A percentile compares a stretch with the other conserved stretches of the same genome.
phyloP scores from a whole-genome alignment of 2,329 filamentous ascomycete species.

The Cercospora janseana region DNA sequence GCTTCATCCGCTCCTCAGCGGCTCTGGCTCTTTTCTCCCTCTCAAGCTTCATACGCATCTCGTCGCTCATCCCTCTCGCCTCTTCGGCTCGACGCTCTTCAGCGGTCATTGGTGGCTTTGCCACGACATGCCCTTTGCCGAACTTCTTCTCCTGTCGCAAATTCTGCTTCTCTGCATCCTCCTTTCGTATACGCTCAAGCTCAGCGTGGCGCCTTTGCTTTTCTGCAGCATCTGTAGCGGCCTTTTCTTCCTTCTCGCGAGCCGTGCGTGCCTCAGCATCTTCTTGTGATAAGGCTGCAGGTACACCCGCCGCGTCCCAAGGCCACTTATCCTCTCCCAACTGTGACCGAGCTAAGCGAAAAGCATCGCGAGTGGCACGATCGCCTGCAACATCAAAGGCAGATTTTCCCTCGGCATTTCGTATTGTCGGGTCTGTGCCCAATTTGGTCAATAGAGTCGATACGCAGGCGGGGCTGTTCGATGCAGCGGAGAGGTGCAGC shows the following conservation, averaged over 20 bases:
- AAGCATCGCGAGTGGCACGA: conserved; percentile 80
- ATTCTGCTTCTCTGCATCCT: conserved; percentile 59
- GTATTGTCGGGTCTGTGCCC: conserved; percentile 68
- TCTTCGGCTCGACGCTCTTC: conserved; percentile 83
- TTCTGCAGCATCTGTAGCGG: conserved; percentile 61
- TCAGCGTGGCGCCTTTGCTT: conserved; percentile 68
- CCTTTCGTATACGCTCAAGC: conserved; percentile 66
- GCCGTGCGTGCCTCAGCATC: conserved; percentile 70
- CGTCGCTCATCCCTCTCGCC: conserved; percentile 76
- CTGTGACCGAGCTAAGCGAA: conserved; percentile 80
- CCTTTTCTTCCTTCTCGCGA: conserved; percentile 67
- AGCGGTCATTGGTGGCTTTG: conserved; percentile 65
- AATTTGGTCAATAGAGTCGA: conserved; percentile 72
- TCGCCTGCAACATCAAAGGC: conserved; percentile 87
- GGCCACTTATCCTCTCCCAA: conserved; percentile 74
- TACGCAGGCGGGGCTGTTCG: conserved; percentile 76
- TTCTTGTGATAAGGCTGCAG: conserved; percentile 64
- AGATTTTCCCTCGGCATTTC: conserved; percentile 74
- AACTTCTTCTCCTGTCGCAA: conserved; percentile 52
- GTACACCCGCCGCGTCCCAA: conserved; percentile 75
- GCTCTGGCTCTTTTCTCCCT: conserved; percentile 86
- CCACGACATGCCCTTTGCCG: conserved; percentile 49
- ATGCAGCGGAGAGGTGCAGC: conserved; percentile 79
- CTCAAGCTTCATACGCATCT: conserved; percentile 81
- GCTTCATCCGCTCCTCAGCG: conserved; percentile 80